Base-by-base conservation (phyloP, 352 stramenopile genomes). In the Phytophthora multivora region DNA sequence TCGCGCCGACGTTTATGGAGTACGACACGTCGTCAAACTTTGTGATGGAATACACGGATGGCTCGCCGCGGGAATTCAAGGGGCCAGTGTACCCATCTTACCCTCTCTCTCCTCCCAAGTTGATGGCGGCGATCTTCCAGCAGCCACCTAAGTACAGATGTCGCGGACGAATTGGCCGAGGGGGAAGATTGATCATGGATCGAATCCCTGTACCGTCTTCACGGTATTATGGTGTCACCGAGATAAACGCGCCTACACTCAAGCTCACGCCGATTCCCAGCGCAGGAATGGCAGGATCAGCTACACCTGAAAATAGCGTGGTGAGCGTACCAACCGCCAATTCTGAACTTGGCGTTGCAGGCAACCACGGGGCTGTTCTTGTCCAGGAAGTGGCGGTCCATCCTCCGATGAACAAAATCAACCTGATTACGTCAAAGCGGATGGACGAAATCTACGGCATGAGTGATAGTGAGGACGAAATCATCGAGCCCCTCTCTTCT, bases 381-480 rank as follows among this genome's bases (percentile, higher is more conserved):
- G 70, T 93, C 18, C 79, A 93, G 30, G 82, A 93, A 18, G 65
- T 71, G n/a, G 67, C 75, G 4, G 78, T 89, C 58, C 73, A 79
- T 0, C 85, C 85, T 21, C 48, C 69, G 15, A 51, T 66, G 21
- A 45, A 77, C 56, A 89, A 87, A 48, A 66, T 90, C 39, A 74
- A 79, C 10, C 52, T 63, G 19, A 53, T 91, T 13, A 90, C 83
- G 31, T 77, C 74, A 2, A 76, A 74, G 51, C 75, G 80, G 9
- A 41, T 95, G 36, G 72, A 93, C 51, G 82, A 91, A 53, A 95
- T 95, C 35, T 95, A 92, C 63, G 41, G 55, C 53, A 93, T 95
- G 86, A 95, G 86, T 48, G 86, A 95, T 64, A 93, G 83, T 23
- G 86, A 95, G 60, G 86, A 95, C 48, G 86, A 95, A 53, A 35